A percentile compares a stretch with the other conserved stretches of the same genome.
phyloP scores from a whole-genome alignment of 2,329 filamentous ascomycete genomes.

The Venturia aucupariae region DNA sequence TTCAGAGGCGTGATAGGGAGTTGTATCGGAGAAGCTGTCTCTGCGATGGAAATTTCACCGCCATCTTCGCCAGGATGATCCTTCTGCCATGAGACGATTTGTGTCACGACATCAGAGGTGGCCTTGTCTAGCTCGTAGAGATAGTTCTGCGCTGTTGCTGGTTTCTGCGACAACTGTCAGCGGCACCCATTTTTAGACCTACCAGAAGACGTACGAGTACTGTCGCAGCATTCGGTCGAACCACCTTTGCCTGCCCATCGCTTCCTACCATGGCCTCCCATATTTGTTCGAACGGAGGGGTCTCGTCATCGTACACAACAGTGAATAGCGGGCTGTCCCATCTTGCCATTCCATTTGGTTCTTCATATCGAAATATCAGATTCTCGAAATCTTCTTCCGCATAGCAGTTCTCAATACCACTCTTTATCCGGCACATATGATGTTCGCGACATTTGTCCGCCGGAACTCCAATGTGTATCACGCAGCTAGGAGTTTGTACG shows the following conservation, averaged over 20 bases:
- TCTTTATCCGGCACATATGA: conserved; percentile 42
- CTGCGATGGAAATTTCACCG: conserved; percentile 46
- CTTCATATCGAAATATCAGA: conserved; percentile 72
- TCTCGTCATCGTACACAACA: conserved; percentile 65
- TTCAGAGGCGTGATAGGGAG: conserved; percentile 58
- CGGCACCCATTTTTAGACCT: neutral
- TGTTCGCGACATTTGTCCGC: conserved; percentile 47
- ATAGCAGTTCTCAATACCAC: conserved; percentile 28
- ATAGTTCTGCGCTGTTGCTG: conserved; percentile 56
- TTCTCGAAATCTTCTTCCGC: conserved; percentile 62
- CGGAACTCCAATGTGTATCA: conserved; percentile 55
- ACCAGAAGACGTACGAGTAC: conserved; percentile 40
- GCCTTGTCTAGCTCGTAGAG: conserved; percentile 70
- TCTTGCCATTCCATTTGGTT: conserved; percentile 73
- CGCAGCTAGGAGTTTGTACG: conserved; percentile 62
- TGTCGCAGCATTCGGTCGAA: conserved; percentile 68
- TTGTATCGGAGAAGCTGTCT: conserved; percentile 49
- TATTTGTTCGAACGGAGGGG: conserved; percentile 56
- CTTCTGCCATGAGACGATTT: conserved; percentile 58
- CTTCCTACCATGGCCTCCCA: conserved; percentile 62
- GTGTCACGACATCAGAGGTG: conserved; percentile 66
- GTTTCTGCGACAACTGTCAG: conserved; percentile 36
- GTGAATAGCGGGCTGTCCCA: conserved; percentile 82
- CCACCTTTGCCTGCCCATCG: conserved; percentile 54
- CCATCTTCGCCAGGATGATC: conserved; percentile 54